Conservation (phyloP, 495 filamentous ascomycete species). For the Poronia punctata region DNA sequence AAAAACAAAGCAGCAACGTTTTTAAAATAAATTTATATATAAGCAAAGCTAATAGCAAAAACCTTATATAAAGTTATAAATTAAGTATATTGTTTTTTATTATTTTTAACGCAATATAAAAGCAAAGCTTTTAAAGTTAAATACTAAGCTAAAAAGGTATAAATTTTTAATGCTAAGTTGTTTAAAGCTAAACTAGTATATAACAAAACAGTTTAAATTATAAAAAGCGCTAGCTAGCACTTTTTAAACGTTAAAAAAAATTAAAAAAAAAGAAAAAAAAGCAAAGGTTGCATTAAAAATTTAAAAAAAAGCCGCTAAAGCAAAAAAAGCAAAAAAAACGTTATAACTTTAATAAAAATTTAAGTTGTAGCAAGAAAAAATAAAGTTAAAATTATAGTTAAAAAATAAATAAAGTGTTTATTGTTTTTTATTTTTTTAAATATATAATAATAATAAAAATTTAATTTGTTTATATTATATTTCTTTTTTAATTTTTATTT, state of each 20-base stretch:
- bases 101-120: neutral
- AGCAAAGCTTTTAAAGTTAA: neutral
- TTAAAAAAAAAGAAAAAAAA: neutral
- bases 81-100: neutral
- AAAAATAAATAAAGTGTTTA: constrained; percentile 1
- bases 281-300: neutral
- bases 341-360: constrained; percentile 1
- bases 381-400: neutral
- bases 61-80: neutral
- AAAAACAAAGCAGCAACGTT: neutral
- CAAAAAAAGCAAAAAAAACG: neutral
- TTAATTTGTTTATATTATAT: neutral
- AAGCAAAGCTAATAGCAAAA: neutral
- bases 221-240: neutral
- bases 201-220: neutral
- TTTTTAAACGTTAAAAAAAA: neutral
- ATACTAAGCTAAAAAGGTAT: neutral
- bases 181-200: neutral
- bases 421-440: neutral
- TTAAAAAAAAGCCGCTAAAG: neutral
- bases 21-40: neutral
- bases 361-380: neutral
- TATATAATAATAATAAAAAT: neutral
- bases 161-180: neutral
- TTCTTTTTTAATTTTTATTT: neutral